Base-by-base conservation (phyloP, 1,139 yeast species). In the Meyerozyma elateridarum region DNA sequence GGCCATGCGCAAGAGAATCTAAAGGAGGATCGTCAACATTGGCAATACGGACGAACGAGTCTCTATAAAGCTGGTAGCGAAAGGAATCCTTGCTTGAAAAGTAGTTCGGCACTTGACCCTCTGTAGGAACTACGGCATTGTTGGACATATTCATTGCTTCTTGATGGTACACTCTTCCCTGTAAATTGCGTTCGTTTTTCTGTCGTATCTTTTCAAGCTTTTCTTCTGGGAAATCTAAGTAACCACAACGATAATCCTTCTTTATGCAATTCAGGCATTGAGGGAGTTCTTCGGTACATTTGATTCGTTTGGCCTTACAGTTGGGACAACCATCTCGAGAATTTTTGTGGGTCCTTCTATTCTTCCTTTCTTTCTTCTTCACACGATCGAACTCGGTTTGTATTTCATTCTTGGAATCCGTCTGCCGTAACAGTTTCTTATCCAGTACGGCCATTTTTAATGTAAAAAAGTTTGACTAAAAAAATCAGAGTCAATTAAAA, bases 251-350 rank as follows among this genome's bases (percentile, higher is more conserved):
- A 36, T 52, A 52, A 22, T 57, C 51, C 42, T 61, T 67, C 37
- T 61, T 61, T 8, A 59, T 38, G 43, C 73, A 66, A 39, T 66
- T 66, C 12, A 41, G 49, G 37, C 73, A 67, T 14, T 59, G 49
- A 6, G 73, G 73, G 14, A 67, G 51, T 36, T 66, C 72, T 39
- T 67, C 73, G 1, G 64, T 45, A 38, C 73, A 67, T 41, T 66
- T 67, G 48, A 67, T 63, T 42, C 73, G 48, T 38, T 62, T 65
- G 7, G 61, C 56, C 35, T 64, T 62, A 46, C 73, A 67, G 44
- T 66, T 66, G 5, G 73, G 72, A 38, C 73, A 67, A 38, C 68
- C 73, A 43, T 67, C 73, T 29, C 69, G 46, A 4, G 72, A 65
- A 40, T 67, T 67, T 39, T 66, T 66, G 37, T 67, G 73, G 15